phyloP scores from a whole-genome alignment of 495 filamentous ascomycete genomes.

The Pyronema omphalodes region DNA sequence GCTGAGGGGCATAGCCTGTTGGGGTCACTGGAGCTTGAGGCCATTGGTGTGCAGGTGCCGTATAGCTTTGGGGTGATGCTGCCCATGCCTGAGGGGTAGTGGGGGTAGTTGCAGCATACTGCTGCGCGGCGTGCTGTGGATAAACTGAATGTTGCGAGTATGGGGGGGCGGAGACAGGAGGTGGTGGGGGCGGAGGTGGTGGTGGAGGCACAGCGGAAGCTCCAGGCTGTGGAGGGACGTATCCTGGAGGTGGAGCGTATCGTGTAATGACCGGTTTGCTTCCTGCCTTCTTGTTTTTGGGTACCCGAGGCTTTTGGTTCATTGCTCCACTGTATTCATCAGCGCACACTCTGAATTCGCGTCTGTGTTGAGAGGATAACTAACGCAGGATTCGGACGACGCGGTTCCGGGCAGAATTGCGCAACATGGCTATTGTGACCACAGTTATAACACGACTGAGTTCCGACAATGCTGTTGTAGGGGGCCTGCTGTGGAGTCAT shows the following conservation, averaged over 20 bases:
- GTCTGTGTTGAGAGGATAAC: conserved; percentile 22
- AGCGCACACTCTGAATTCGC: background rate
- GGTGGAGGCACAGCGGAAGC: conserved; percentile 10
- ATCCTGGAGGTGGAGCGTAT: conserved; percentile 24
- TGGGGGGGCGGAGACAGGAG: background rate
- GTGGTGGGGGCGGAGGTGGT: conserved; percentile 18
- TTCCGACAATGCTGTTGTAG: background rate
- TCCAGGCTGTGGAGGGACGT: conserved; percentile 15
- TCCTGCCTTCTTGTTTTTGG: conserved; percentile 25
- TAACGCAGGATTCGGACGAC: conserved; percentile 39
- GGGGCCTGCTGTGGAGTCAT: background rate
- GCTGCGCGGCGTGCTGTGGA: conserved; percentile 9
- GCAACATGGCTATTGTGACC: conserved; percentile 28
- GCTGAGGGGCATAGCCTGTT: conserved; percentile 9
- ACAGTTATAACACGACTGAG: conserved; percentile 28
- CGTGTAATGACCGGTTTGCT: conserved; percentile 28
- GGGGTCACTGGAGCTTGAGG: conserved; percentile 18
- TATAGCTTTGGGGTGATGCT: conserved; percentile 14
- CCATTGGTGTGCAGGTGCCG: conserved; percentile 13
- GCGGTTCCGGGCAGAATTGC: conserved; percentile 31
- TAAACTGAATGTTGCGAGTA: conserved; percentile 15
- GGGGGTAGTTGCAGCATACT: conserved; percentile 14
- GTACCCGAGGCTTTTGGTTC: conserved; percentile 15
- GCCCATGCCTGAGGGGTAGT: conserved; percentile 20
- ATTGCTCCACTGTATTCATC: conserved; percentile 9